A percentile compares a stretch with the other conserved stretches of the same genome.
Conservation (phyloP, 495 filamentous ascomycete genomes). For the Penicillium crystallinum region DNA sequence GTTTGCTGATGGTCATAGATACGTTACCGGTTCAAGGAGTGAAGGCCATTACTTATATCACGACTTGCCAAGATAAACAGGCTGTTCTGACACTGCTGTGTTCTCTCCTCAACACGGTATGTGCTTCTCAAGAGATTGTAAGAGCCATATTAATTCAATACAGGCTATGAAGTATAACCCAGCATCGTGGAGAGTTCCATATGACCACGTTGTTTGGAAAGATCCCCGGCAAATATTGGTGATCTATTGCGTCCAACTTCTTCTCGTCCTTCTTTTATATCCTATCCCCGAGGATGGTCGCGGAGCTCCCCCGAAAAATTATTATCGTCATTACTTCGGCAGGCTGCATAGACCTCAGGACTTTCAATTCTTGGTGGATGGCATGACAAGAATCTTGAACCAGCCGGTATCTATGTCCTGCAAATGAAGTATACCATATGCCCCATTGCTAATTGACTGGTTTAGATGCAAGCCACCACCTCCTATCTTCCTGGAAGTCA, state of each 20-base stretch:
- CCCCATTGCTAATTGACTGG: not conserved
- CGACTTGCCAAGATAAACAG: conserved; percentile 84
- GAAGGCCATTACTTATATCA: conserved; percentile 83
- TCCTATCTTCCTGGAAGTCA: conserved; percentile 90
- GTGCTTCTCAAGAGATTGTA: conserved; percentile 17
- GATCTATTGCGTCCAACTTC: conserved; percentile 83
- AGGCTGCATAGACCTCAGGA: conserved; percentile 90
- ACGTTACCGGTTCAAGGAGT: conserved; percentile 80
- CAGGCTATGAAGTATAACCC: conserved; percentile 96
- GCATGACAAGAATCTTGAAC: conserved; percentile 89
- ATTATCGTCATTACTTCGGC: conserved; percentile 87
- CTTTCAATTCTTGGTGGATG: conserved; percentile 95
- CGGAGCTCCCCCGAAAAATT: conserved; percentile 69
- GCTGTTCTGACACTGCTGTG: conserved; percentile 82
- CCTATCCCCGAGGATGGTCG: conserved; percentile 75
- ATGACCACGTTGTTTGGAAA: conserved; percentile 89
- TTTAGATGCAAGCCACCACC: conserved; percentile 70
- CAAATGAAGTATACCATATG: not conserved
- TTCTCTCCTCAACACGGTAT: conserved; percentile 92
- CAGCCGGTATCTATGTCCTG: conserved; percentile 57
- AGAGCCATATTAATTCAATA: conserved; percentile 1
- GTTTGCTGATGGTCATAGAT: conserved; percentile 37
- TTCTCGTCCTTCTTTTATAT: conserved; percentile 85
- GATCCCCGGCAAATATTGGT: conserved; percentile 90
- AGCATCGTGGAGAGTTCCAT: conserved; percentile 88